These are phyloP conservation scores for Ustilago nuda DNA, from an alignment of 1,284 basidiomycete genomes.

Conservation along the genomic window DNA sequence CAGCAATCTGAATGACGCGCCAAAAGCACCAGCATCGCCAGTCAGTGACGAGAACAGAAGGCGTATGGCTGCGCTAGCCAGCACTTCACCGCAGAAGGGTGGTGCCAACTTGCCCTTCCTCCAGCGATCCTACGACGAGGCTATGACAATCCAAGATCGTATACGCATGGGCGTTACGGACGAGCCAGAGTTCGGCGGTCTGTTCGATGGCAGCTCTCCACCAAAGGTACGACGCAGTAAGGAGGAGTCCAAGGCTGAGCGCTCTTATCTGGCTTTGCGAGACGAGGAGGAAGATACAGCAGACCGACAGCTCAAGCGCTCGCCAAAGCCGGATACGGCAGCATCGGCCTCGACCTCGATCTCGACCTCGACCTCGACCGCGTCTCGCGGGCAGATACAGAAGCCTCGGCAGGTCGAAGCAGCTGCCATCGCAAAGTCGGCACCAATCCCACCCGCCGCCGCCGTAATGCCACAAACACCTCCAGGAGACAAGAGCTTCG, in stretches of 20 bases:
- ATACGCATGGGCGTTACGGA: slow-evolving; percentile 8
- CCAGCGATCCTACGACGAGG: slow-evolving; percentile 29
- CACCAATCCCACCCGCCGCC: neutral
- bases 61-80: slow-evolving; percentile 12
- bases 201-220: slow-evolving; percentile 15
- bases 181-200: slow-evolving; percentile 24
- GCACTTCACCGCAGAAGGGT: slow-evolving; percentile 9
- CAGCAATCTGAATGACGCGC: neutral
- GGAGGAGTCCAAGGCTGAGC: neutral
- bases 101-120: slow-evolving; percentile 15
- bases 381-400: neutral
- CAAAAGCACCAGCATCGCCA: neutral
- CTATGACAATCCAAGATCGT: slow-evolving; percentile 27
- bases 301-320: neutral
- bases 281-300: slow-evolving; percentile 31
- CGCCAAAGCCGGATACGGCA: slow-evolving; percentile 3
- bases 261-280: slow-evolving; percentile 36
- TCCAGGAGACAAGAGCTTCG: slow-evolving; percentile 31
- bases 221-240: slow-evolving; percentile 6
- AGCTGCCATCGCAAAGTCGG: neutral
- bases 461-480: slow-evolving; percentile 16
- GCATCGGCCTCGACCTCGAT: neutral
- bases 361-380: neutral
- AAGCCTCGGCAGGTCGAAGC: slow-evolving; percentile 3
- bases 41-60: slow-evolving; percentile 5